Evolutionary conservation across 345 rosid genomes (phyloP).

Genomic region (Arabis alpina): DNA sequence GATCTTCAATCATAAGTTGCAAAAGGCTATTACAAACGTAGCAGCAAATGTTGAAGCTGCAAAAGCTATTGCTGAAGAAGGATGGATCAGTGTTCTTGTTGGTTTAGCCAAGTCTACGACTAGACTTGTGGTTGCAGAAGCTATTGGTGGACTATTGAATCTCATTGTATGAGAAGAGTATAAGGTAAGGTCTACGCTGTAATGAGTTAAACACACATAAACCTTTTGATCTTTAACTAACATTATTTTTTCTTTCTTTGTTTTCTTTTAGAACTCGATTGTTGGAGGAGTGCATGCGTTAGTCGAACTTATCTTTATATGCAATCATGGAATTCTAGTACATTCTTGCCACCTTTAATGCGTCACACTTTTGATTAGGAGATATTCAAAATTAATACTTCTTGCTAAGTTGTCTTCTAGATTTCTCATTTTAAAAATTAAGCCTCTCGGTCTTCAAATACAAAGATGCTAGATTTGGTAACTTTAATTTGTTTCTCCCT

Average conservation of each 20-base stretch:
- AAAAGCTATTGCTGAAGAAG: conserved; percentile 84
- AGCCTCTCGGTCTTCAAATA: too few species aligned
- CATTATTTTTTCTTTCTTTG: conserved; percentile 22
- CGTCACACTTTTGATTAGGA: too few species aligned
- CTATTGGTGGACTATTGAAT: conserved; percentile 86
- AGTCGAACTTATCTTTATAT: too few species aligned
- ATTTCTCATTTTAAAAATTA: too few species aligned
- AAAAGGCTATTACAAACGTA: too few species aligned
- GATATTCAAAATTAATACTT: too few species aligned
- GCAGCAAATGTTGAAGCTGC: conserved; percentile 50
- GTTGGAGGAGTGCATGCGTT: too few species aligned
- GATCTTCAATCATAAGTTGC: conserved; percentile 58
- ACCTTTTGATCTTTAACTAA: conserved; percentile 15
- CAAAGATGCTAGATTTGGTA: too few species aligned
- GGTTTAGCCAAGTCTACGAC: conserved; percentile 73
- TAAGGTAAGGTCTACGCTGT: conserved; percentile 52
- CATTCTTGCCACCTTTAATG: too few species aligned
- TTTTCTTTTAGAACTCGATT: neutral
- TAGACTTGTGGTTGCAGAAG: conserved; percentile 83
- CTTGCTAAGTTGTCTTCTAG: too few species aligned
- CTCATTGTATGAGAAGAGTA: conserved; percentile 83
- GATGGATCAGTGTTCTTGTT: conserved; percentile 70
- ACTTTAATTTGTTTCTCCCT: neutral
- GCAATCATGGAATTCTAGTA: too few species aligned
- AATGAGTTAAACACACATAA: conserved; percentile 4